Evolutionary conservation across 2,329 filamentous ascomycete species (phyloP).

Genomic region (Celoporthe dispersa): DNA sequence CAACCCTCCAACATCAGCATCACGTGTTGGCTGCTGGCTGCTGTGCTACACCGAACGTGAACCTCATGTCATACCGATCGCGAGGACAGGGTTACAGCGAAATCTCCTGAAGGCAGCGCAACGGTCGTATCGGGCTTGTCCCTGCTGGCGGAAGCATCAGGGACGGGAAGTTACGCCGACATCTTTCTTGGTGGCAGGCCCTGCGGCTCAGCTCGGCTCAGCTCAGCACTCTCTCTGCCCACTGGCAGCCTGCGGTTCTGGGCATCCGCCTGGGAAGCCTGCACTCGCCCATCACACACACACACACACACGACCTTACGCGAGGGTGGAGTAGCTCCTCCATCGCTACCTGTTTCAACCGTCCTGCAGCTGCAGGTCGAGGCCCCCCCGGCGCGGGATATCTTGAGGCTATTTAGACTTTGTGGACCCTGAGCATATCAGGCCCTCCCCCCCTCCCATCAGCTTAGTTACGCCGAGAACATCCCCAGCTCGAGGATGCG

Average conservation of each 20-base stretch:
- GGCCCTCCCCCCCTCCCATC: slow-evolving; percentile 7
- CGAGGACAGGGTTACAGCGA: neutral
- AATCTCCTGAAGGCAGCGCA: neutral
- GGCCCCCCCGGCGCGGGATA: neutral
- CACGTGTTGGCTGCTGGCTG: neutral
- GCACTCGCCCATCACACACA: neutral
- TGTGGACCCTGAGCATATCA: slow-evolving; percentile 18
- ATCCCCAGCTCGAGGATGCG: slow-evolving; percentile 21
- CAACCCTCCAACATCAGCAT: neutral
- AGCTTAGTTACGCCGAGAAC: slow-evolving; percentile 6
- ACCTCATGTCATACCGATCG: neutral
- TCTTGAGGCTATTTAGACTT: neutral
- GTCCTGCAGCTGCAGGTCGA: neutral
- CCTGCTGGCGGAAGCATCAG: slow-evolving; percentile 8
- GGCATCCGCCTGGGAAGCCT: neutral
- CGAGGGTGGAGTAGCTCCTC: neutral
- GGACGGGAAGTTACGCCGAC: neutral
- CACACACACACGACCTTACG: neutral
- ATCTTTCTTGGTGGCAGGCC: neutral
- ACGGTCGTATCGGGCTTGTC: slow-evolving; percentile 5
- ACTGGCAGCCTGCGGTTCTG: neutral
- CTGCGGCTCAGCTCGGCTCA: slow-evolving; percentile 5
- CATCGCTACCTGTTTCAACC: neutral
- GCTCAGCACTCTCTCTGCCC: neutral
- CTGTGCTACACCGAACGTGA: neutral